Evolutionary conservation across 768 basidiomycete genomes (phyloP).

Genomic region (Termitomyces sp.): DNA sequence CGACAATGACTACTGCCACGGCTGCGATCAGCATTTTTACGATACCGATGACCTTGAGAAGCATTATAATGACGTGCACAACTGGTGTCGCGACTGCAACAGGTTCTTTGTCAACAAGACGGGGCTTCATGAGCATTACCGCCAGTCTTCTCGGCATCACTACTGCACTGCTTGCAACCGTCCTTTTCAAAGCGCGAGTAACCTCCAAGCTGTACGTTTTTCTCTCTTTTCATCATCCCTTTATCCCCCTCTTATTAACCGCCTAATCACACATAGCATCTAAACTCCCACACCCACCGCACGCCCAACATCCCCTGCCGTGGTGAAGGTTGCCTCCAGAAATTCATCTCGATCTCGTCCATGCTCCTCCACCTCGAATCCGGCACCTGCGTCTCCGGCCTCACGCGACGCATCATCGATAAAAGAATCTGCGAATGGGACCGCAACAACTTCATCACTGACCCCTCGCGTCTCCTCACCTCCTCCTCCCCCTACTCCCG

Average conservation of each 20-base stretch:
- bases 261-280: conserved; percentile 27
- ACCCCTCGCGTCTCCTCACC: conserved; percentile 46
- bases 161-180: conserved; percentile 43
- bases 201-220: conserved; percentile 22
- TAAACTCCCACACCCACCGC: conserved; percentile 47
- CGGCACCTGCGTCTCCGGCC: conserved; percentile 49
- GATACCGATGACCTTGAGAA: conserved; percentile 23
- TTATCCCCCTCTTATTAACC: neutral
- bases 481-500: conserved; percentile 11
- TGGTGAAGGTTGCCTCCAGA: conserved; percentile 35
- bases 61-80: conserved; percentile 37
- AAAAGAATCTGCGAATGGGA: conserved; percentile 37
- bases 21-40: conserved; percentile 40
- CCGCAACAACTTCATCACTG: conserved; percentile 42
- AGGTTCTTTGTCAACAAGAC: conserved; percentile 31
- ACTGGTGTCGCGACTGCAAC: conserved; percentile 36
- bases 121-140: conserved; percentile 43
- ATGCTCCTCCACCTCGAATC: conserved; percentile 60
- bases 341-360: conserved; percentile 49
- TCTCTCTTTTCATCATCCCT: neutral
- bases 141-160: conserved; percentile 31
- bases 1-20: conserved; percentile 45
- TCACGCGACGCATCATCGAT: conserved; percentile 35
- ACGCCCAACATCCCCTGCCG: conserved; percentile 28
- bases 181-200: conserved; percentile 34